Conservation (phyloP, 805 yeast genomes). For the Spathaspora sp. region DNA sequence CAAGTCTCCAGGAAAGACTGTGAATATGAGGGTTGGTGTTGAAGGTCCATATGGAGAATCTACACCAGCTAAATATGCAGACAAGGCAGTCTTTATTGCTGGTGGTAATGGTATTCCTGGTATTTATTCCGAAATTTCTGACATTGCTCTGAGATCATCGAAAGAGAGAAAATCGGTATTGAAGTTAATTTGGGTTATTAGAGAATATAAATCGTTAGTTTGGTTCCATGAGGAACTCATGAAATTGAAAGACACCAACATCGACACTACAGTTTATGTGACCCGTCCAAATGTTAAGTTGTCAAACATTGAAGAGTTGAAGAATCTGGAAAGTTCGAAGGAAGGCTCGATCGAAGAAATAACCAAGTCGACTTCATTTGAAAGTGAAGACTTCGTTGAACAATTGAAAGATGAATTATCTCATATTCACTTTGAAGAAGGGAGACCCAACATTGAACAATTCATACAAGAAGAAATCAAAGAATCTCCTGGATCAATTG, state of each 20-base stretch:
- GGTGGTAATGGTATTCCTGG: constrained; percentile 79
- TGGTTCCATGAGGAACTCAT: constrained; percentile 45
- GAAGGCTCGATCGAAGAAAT: neutral
- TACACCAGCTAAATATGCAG: constrained; percentile 45
- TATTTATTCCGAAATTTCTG: constrained; percentile 36
- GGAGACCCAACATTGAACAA: constrained; percentile 38
- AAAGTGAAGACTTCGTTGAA: neutral
- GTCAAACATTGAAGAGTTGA: neutral
- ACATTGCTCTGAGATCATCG: constrained; percentile 19
- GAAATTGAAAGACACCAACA: constrained; percentile 16
- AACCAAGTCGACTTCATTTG: neutral
- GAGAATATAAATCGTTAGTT: constrained; percentile 45
- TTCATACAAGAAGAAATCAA: constrained; percentile 16
- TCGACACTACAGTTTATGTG: constrained; percentile 24
- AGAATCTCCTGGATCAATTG: constrained; percentile 40
- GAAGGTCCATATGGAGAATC: constrained; percentile 74
- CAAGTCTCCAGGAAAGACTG: constrained; percentile 23
- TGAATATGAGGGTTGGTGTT: constrained; percentile 27
- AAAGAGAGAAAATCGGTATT: constrained; percentile 16
- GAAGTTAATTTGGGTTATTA: constrained; percentile 61
- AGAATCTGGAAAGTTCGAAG: neutral
- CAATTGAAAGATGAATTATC: constrained; percentile 15
- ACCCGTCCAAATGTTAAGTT: constrained; percentile 9
- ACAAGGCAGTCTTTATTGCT: constrained; percentile 56
- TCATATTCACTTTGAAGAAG: constrained; percentile 36